Evolutionary conservation across 352 stramenopile species (phyloP).

Genomic region (Phytopythium ostracodes): DNA sequence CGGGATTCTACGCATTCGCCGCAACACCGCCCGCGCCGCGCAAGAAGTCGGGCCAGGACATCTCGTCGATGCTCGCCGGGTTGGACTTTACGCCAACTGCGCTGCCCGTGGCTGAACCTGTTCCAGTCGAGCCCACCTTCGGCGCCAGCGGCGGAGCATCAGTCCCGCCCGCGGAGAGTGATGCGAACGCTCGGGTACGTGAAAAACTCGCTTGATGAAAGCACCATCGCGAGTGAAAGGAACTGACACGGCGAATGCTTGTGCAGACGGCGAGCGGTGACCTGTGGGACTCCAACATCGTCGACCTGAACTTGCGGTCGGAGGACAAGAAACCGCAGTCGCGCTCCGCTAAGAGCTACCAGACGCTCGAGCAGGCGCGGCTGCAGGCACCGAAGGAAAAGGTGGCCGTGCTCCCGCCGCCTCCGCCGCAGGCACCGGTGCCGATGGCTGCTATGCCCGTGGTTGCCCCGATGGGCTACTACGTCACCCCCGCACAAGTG

Average conservation of each 20-base stretch:
- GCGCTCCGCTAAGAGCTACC: slow-evolving; percentile 45
- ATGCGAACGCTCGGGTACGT: slow-evolving; percentile 21
- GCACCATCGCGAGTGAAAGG: not conserved
- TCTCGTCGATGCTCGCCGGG: slow-evolving; percentile 72
- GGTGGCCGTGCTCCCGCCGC: slow-evolving; percentile 50
- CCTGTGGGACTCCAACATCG: slow-evolving; percentile 71
- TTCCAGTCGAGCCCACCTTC: not conserved
- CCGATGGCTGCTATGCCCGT: slow-evolving; percentile 8
- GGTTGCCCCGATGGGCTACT: slow-evolving; percentile 15
- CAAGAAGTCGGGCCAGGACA: slow-evolving; percentile 37
- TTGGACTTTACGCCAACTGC: slow-evolving; percentile 61
- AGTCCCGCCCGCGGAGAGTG: slow-evolving; percentile 8
- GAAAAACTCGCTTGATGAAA: not conserved
- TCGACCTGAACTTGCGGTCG: slow-evolving; percentile 69
- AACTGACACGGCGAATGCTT: slow-evolving; percentile 1
- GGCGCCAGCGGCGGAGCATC: not conserved
- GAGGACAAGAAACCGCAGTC: slow-evolving; percentile 43
- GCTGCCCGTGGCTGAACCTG: slow-evolving; percentile 16
- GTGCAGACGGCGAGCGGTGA: slow-evolving; percentile 40
- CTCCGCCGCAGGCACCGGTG: slow-evolving; percentile 13
- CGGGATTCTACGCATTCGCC: slow-evolving; percentile 20
- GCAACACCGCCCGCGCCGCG: slow-evolving; percentile 6
- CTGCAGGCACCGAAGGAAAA: slow-evolving; percentile 57
- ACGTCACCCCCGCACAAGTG: slow-evolving; percentile 14
- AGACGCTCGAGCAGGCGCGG: slow-evolving; percentile 72